Conservation (phyloP, 805 yeast genomes). For the Hermanozyma aechmeae region DNA sequence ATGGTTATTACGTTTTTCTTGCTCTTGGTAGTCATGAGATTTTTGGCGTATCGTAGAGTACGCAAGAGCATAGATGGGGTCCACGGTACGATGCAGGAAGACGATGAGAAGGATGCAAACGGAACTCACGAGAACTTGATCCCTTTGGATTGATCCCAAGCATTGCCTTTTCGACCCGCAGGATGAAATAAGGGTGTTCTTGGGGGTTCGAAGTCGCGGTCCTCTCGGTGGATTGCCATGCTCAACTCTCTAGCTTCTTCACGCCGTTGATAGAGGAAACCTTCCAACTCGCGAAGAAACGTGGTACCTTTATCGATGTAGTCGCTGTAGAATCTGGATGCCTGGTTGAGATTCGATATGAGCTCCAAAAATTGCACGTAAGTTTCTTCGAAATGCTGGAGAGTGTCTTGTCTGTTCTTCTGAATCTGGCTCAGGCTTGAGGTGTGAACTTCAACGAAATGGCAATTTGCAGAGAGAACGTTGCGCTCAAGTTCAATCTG, state of each 20-base stretch:
- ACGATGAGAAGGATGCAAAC: not conserved
- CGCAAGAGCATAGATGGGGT: constrained; percentile 7
- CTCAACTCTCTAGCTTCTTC: constrained; percentile 8
- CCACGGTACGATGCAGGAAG: not conserved
- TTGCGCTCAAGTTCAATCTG: constrained; percentile 15
- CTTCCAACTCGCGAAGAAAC: constrained; percentile 1
- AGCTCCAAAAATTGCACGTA: constrained; percentile 47
- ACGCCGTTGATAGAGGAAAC: constrained; percentile 4
- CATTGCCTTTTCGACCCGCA: constrained; percentile 2
- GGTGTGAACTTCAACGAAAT: constrained; percentile 13
- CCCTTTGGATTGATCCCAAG: constrained; percentile 5
- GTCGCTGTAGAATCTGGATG: constrained; percentile 58
- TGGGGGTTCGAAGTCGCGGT: constrained; percentile 5
- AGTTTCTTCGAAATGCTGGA: constrained; percentile 44
- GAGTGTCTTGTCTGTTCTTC: constrained; percentile 34
- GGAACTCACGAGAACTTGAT: constrained; percentile 2
- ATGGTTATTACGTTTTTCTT: constrained; percentile 46
- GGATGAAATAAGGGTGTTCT: too few species aligned
- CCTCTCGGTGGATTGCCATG: constrained; percentile 4
- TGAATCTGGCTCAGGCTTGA: too few species aligned
- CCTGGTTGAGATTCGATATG: constrained; percentile 53
- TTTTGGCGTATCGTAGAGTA: constrained; percentile 12
- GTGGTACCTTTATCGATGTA: constrained; percentile 31
- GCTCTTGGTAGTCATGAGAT: constrained; percentile 19
- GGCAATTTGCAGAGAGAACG: constrained; percentile 7